These are phyloP conservation scores for Inga leiocalycina DNA, from an alignment of 306 rosid species.

Conservation along the genomic window DNA sequence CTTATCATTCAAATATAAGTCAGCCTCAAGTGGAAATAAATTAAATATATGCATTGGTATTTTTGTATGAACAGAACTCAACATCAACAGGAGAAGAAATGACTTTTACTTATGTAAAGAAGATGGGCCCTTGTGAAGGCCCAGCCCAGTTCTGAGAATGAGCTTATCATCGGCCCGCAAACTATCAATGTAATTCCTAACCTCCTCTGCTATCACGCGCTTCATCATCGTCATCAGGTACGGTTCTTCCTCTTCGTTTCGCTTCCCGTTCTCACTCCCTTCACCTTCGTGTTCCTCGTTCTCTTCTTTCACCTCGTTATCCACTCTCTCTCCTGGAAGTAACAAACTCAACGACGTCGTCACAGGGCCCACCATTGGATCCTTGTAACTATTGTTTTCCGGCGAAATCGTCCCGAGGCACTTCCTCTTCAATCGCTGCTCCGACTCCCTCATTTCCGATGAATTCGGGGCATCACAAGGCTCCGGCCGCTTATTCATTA, in stretches of 20 bases:
- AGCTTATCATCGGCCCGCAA: slow-evolving; percentile 38
- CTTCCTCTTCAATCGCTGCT: slow-evolving; percentile 39
- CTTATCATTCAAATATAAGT: not conserved
- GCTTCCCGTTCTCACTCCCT: not conserved
- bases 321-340: slow-evolving; percentile 31
- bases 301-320: slow-evolving; percentile 22
- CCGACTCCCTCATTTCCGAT: slow-evolving; percentile 7
- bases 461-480: not conserved
- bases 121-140: slow-evolving; percentile 5
- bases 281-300: slow-evolving; percentile 2
- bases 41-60: not conserved
- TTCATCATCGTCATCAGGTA: slow-evolving; percentile 48
- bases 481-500: not conserved
- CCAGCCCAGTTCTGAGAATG: slow-evolving; percentile 14
- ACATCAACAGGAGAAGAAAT: not conserved
- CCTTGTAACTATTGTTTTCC: slow-evolving; percentile 28
- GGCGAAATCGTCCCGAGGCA: slow-evolving; percentile 32
- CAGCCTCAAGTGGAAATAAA: not conserved
- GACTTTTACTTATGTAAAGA: slow-evolving; percentile 19
- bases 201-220: slow-evolving; percentile 78
- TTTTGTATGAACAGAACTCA: not conserved
- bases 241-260: slow-evolving; percentile 35
- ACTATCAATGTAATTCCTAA: slow-evolving; percentile 56
- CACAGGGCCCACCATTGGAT: slow-evolving; percentile 29
- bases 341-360: slow-evolving; percentile 64